Percentiles rank a stretch among this genome's conserved stretches.
Evolutionary conservation across 768 basidiomycete species (phyloP).

Genomic region (Suillus discolor): DNA sequence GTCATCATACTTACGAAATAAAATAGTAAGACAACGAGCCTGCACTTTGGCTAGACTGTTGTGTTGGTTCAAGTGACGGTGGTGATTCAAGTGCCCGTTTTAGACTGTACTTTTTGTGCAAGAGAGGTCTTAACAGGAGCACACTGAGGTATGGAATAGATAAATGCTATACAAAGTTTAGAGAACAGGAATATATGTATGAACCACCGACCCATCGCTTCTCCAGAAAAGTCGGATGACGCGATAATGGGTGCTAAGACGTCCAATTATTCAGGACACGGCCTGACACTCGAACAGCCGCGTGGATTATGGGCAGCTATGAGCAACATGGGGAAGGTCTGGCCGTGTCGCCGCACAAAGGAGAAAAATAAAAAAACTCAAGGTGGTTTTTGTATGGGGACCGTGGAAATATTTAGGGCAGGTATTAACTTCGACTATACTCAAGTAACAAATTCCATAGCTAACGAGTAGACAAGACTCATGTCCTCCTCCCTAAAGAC

Average conservation of each 20-base stretch:
- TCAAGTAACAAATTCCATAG: not conserved
- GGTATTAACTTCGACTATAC: not conserved
- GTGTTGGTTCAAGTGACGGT: too few relatives aligned
- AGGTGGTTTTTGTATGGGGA: slow-evolving; percentile 6
- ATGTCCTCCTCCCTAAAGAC: not conserved
- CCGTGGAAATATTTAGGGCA: slow-evolving; percentile 27
- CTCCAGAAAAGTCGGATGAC: slow-evolving; percentile 43
- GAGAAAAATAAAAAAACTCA: slow-evolving; percentile 16
- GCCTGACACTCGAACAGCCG: slow-evolving; percentile 90
- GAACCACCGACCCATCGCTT: slow-evolving; percentile 81
- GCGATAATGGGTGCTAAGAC: slow-evolving; percentile 80
- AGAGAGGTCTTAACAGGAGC: too few relatives aligned
- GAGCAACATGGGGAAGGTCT: slow-evolving; percentile 90
- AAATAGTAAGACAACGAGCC: too few relatives aligned
- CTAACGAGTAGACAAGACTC: not conserved
- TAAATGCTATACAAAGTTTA: too few relatives aligned
- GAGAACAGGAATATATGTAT: slow-evolving; percentile 34
- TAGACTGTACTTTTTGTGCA: too few relatives aligned
- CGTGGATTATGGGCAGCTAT: slow-evolving; percentile 63
- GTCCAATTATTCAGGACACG: slow-evolving; percentile 77
- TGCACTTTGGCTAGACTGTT: too few relatives aligned
- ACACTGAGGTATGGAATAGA: too few relatives aligned
- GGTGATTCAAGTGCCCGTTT: too few relatives aligned
- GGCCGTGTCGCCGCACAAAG: slow-evolving; percentile 85
- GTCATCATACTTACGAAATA: too few relatives aligned